Percentiles rank a stretch among this genome's conserved stretches.
These are phyloP conservation scores for Colletotrichum chrysophilum DNA, from an alignment of 2,329 filamentous ascomycete genomes.

Conservation along the genomic window DNA sequence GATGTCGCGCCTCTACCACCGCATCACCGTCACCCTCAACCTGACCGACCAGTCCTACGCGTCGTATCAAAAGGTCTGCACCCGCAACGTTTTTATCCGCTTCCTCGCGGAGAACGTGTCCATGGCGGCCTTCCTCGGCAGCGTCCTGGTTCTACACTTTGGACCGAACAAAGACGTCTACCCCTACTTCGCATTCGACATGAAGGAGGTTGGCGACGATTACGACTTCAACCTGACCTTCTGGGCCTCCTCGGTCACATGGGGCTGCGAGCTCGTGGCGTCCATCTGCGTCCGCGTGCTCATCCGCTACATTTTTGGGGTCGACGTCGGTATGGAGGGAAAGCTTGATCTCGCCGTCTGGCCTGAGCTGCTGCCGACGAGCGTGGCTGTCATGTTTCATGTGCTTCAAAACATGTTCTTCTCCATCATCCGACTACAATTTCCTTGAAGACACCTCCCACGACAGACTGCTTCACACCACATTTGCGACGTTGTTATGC, in stretches of 20 bases:
- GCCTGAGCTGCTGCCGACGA: slow-evolving; percentile 71
- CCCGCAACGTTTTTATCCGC: slow-evolving; percentile 71
- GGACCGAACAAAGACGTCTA: slow-evolving; percentile 72
- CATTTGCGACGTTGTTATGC: neutral
- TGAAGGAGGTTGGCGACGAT: slow-evolving; percentile 37
- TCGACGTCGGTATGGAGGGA: slow-evolving; percentile 69
- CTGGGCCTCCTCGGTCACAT: slow-evolving; percentile 67
- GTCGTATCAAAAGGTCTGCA: slow-evolving; percentile 70
- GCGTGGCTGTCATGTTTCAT: slow-evolving; percentile 69
- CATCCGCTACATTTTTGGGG: slow-evolving; percentile 62
- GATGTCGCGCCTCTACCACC: slow-evolving; percentile 66
- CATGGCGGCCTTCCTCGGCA: slow-evolving; percentile 72
- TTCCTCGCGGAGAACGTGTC: slow-evolving; percentile 71
- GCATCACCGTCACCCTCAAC: slow-evolving; percentile 55
- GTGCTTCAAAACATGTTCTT: slow-evolving; percentile 77
- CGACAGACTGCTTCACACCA: neutral
- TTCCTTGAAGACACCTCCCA: slow-evolving; percentile 35
- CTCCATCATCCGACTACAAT: slow-evolving; percentile 69
- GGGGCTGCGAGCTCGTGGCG: slow-evolving; percentile 69
- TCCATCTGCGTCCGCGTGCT: slow-evolving; percentile 64
- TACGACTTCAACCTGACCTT: slow-evolving; percentile 71
- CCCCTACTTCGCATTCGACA: slow-evolving; percentile 72
- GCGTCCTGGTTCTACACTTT: slow-evolving; percentile 69
- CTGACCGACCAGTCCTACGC: slow-evolving; percentile 65
- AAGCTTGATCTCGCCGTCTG: slow-evolving; percentile 69